Evolutionary conservation across 805 yeast genomes (phyloP).

Genomic region (Suhomyces pyralidae): DNA sequence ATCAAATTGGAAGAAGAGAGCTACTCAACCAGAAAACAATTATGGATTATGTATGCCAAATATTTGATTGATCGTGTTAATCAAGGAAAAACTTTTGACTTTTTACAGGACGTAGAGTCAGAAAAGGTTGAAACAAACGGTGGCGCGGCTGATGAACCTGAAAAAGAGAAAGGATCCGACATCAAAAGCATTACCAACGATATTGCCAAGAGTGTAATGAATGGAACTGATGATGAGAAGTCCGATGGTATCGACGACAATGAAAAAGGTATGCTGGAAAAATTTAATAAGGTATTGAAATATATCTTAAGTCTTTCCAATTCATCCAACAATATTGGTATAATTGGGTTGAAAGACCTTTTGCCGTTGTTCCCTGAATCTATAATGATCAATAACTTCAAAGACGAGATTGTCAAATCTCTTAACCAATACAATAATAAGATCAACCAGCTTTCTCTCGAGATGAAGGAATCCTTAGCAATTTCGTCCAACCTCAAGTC

Average conservation of each 20-base stretch:
- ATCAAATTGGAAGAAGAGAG: constrained; percentile 34
- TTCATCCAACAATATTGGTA: constrained; percentile 18
- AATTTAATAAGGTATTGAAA: constrained; percentile 24
- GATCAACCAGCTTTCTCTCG: constrained; percentile 63
- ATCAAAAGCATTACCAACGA: constrained; percentile 13
- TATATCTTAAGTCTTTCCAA: constrained; percentile 33
- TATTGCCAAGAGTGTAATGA: constrained; percentile 12
- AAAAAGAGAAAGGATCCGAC: background rate
- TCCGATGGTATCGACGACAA: constrained; percentile 11
- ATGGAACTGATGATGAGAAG: constrained; percentile 6
- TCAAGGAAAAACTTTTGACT: constrained; percentile 8
- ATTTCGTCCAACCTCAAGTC: constrained; percentile 57
- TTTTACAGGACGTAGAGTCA: constrained; percentile 3
- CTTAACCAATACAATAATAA: constrained; percentile 67
- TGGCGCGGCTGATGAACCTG: background rate
- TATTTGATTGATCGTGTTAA: constrained; percentile 41
- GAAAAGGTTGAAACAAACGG: background rate
- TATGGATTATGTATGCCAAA: constrained; percentile 70
- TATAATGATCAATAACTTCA: constrained; percentile 75
- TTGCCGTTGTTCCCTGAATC: constrained; percentile 84
- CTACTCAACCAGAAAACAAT: constrained; percentile 51
- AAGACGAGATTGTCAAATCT: constrained; percentile 78
- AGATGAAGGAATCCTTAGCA: constrained; percentile 69
- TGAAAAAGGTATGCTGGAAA: constrained; percentile 16
- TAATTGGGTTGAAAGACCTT: constrained; percentile 72